phyloP scores from a whole-genome alignment of 495 filamentous ascomycete genomes.

The Pyrenopolyporus hunteri region DNA sequence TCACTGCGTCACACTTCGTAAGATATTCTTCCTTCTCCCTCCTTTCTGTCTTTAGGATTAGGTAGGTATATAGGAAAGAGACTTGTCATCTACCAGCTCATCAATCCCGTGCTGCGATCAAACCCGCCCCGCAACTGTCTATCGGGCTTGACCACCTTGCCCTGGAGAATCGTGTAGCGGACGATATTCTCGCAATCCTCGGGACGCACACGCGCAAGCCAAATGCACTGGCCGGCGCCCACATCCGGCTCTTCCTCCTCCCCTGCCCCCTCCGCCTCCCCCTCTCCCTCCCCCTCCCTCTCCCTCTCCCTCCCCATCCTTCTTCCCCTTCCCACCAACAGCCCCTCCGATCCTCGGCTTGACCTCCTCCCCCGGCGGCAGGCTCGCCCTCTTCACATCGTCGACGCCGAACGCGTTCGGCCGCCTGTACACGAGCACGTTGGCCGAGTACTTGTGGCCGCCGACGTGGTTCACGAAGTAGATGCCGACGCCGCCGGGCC shows the following conservation, averaged over 20 bases:
- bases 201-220: conserved; percentile 86
- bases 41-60: too few species aligned
- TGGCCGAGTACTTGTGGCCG: conserved; percentile 92
- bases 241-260: conserved; percentile 48
- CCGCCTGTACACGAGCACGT: conserved; percentile 86
- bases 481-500: conserved; percentile 88
- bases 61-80: too few species aligned
- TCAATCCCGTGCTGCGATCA: conserved; percentile 76
- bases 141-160: conserved; percentile 89
- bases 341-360: conserved; percentile 21
- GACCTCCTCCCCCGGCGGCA: conserved; percentile 39
- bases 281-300: conserved; percentile 6
- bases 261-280: conserved; percentile 21
- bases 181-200: conserved; percentile 96
- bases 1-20: too few species aligned
- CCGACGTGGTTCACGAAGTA: conserved; percentile 97
- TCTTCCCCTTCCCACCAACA: too few species aligned
- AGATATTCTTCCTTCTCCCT: too few species aligned
- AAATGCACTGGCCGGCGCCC: conserved; percentile 86
- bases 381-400: conserved; percentile 45
- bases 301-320: too few species aligned
- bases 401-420: conserved; percentile 65
- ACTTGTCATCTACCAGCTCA: conserved; percentile 86
- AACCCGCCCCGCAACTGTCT: conserved; percentile 88
- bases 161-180: conserved; percentile 85